phyloP scores from a whole-genome alignment of 306 rosid genomes.

The Vigna hirtella region DNA sequence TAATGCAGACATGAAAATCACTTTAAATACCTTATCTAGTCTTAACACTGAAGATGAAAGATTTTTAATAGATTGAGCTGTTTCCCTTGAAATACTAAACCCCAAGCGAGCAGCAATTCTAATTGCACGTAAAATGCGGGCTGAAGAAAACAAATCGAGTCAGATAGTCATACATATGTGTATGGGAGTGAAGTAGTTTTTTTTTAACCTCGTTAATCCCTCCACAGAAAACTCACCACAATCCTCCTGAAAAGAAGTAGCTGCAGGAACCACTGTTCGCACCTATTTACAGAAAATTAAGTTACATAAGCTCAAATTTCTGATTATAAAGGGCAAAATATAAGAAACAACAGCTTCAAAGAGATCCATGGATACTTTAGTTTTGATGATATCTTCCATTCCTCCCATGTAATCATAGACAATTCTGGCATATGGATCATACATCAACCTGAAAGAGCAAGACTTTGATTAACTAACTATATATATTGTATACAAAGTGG shows the following conservation, averaged over 20 bases:
- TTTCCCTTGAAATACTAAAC: constrained; percentile 78
- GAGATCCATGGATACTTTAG: constrained; percentile 69
- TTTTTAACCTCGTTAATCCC: not conserved
- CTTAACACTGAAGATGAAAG: constrained; percentile 62
- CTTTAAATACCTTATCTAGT: constrained; percentile 77
- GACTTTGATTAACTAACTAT: constrained; percentile 33
- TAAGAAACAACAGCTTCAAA: constrained; percentile 49
- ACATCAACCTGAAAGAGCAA: constrained; percentile 75
- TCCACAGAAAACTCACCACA: constrained; percentile 66
- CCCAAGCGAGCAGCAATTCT: constrained; percentile 91
- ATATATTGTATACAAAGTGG: constrained; percentile 29
- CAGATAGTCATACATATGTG: constrained; percentile 9
- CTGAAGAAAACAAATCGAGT: constrained; percentile 56
- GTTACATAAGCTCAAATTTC: constrained; percentile 42
- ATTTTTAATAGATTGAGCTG: constrained; percentile 65
- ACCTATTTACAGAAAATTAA: constrained; percentile 66
- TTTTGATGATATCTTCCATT: constrained; percentile 69
- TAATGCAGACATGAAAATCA: constrained; percentile 35
- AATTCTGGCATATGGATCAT: constrained; percentile 71
- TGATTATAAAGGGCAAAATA: constrained; percentile 39
- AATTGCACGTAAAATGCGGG: constrained; percentile 89
- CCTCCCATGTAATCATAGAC: constrained; percentile 92
- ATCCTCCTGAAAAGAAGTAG: constrained; percentile 81
- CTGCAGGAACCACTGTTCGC: constrained; percentile 77
- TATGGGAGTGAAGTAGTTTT: not conserved